Evolutionary conservation across 1,284 basidiomycete species (phyloP), one percentile per base, ranked within the genome.

Genomic region (Sanghuangporus sanghuang): DNA sequence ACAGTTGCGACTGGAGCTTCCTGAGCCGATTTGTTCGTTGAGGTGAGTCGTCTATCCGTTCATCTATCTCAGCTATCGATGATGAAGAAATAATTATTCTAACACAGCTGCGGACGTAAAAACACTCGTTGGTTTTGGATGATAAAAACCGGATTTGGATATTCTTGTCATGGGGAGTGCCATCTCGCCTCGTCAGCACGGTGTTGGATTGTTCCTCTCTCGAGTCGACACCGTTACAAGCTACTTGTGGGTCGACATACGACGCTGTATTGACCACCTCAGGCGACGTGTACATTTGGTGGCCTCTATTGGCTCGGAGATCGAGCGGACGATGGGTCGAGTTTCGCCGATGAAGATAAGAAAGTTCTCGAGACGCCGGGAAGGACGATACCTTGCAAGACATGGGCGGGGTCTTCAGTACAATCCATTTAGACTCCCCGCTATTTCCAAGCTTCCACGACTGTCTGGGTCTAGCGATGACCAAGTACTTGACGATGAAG

Each of bases 231-330:
- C 83, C 86, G 6, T 70, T 82, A 1, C 92, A 94, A 72, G 78
- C 93, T 36, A 88, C 87, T 71, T 89, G 88, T 64, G 93, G 93
- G n/a, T 95, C 92, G 93, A 67, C 71, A 6, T 89, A 89, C 73
- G 88, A 87, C 6, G 81, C 87, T 2, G 78, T 85, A 39, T 83
- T 96, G 65, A 89, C 87, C 2, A 78, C 81, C 58, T 78, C 81
- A 4, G 92, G 92, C 1, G 80, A 85, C 40, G 84, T 93, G 39
- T 82, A 87, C 67, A 83, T 90, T 6, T 94, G 87, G 85, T 93
- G 86, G 84, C 92, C 92, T 0, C 82, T 67, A 71, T 72, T 3
- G 81, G 79, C 12, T 71, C 64, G 7, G 66, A 67, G 3, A 72
- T 85, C 36, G 70, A 74, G 38, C 71, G 71, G 32, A 79, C 79